Percentiles rank a stretch among this genome's conserved stretches.
Conservation (phyloP, 2,329 filamentous ascomycete species). For the Talaromyces sp. region DNA sequence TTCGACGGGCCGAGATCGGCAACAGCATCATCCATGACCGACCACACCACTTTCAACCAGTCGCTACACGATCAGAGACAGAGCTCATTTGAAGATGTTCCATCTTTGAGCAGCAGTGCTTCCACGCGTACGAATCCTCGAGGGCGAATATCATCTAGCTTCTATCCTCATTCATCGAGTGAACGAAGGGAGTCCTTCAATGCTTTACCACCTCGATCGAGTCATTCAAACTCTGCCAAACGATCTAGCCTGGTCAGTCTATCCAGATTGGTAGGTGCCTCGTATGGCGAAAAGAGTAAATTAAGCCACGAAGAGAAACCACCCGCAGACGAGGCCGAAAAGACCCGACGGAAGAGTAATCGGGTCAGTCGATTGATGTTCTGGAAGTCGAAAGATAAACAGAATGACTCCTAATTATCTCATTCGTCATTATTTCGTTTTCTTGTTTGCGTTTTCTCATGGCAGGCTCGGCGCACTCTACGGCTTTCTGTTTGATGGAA, state of each 20-base stretch:
- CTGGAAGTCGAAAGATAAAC: constrained; percentile 49
- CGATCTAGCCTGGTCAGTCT: constrained; percentile 49
- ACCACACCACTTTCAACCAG: constrained; percentile 37
- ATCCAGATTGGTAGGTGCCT: constrained; percentile 45
- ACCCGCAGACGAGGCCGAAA: constrained; percentile 37
- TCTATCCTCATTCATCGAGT: constrained; percentile 40
- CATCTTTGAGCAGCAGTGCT: constrained; percentile 49
- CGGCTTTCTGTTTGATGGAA: constrained; percentile 8
- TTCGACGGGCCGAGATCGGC: constrained; percentile 43
- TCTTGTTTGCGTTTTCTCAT: constrained; percentile 8
- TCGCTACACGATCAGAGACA: constrained; percentile 38
- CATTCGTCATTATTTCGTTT: neutral
- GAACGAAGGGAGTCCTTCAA: constrained; percentile 46
- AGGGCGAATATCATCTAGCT: constrained; percentile 43
- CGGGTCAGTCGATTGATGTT: constrained; percentile 50
- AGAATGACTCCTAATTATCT: constrained; percentile 22
- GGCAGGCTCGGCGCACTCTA: constrained; percentile 6
- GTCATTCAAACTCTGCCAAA: constrained; percentile 42
- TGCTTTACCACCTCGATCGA: constrained; percentile 37
- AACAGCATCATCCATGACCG: constrained; percentile 41
- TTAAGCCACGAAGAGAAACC: constrained; percentile 46
- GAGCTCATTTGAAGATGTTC: constrained; percentile 48
- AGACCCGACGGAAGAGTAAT: constrained; percentile 42
- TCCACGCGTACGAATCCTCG: constrained; percentile 46
- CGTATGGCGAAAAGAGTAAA: constrained; percentile 45